Percentiles rank a stretch among this genome's conserved stretches.
These are phyloP conservation scores for Pseudopithomyces maydicus DNA, from an alignment of 2,329 filamentous ascomycete genomes.

Conservation along the genomic window DNA sequence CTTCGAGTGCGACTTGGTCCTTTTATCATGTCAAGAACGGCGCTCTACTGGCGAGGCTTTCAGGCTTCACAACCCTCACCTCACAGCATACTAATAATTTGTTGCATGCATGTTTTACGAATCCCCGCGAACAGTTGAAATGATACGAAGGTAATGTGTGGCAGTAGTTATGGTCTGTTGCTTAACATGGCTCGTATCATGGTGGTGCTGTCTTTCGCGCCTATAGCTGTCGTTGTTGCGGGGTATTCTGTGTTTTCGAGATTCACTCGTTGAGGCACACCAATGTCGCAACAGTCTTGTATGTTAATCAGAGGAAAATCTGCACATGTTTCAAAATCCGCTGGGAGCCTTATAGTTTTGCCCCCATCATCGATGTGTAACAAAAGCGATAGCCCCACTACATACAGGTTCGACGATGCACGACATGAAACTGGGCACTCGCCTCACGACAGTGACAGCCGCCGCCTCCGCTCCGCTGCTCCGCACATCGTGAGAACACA, in stretches of 20 bases:
- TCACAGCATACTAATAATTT: too few relatives aligned
- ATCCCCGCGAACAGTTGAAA: too few relatives aligned
- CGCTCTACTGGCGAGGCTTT: too few relatives aligned
- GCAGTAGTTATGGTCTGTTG: background rate
- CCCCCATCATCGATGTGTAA: background rate
- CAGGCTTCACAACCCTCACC: too few relatives aligned
- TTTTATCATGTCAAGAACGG: too few relatives aligned
- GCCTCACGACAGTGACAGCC: background rate
- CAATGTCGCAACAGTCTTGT: background rate
- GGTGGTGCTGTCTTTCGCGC: too few relatives aligned
- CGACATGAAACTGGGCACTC: background rate
- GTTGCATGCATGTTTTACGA: too few relatives aligned
- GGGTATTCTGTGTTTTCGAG: background rate
- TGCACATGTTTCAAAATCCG: constrained; percentile 4
- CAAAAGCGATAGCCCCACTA: background rate
- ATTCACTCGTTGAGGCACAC: background rate
- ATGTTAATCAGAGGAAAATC: background rate
- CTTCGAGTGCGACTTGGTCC: too few relatives aligned
- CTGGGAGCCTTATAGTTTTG: background rate
- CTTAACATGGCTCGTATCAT: background rate
- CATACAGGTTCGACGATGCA: background rate
- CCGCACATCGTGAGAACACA: background rate
- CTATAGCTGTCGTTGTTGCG: background rate
- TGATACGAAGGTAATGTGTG: too few relatives aligned
- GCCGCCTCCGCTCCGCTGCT: constrained; percentile 4